phyloP scores from a whole-genome alignment of 345 rosid genomes.

The Aethionema arabicum region DNA sequence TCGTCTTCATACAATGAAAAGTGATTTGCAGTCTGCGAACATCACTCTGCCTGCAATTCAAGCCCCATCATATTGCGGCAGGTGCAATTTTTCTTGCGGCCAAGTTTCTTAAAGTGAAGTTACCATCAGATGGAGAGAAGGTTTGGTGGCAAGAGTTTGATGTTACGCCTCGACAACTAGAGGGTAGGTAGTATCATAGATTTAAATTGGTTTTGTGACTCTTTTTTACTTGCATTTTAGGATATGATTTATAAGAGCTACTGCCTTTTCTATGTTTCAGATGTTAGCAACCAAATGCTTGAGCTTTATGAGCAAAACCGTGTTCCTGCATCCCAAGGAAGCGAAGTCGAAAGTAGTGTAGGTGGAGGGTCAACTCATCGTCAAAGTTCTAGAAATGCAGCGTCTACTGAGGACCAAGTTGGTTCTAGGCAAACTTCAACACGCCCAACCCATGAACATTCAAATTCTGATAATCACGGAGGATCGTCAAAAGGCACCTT shows the following conservation, averaged over 20 bases:
- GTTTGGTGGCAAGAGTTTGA: conserved; percentile 93
- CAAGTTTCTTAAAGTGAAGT: conserved; percentile 87
- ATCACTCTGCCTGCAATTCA: conserved; percentile 89
- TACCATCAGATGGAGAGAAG: conserved; percentile 85
- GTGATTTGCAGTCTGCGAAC: conserved; percentile 84
- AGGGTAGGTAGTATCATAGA: conserved; percentile 55
- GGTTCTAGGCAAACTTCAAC: conserved; percentile 39
- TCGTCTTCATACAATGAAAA: conserved; percentile 44
- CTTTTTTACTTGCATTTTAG: not conserved
- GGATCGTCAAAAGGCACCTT: conserved; percentile 37
- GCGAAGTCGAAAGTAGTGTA: conserved; percentile 65
- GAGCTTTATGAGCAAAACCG: conserved; percentile 73
- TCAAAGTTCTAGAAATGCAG: conserved; percentile 49
- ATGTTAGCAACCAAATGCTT: conserved; percentile 79
- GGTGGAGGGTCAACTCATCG: conserved; percentile 50
- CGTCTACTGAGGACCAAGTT: conserved; percentile 50
- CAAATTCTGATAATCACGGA: conserved; percentile 43
- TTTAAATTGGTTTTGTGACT: conserved; percentile 6
- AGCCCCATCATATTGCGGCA: conserved; percentile 90
- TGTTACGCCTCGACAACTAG: conserved; percentile 80
- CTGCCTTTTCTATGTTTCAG: conserved; percentile 38
- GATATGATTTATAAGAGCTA: conserved; percentile 5
- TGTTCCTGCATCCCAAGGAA: conserved; percentile 58
- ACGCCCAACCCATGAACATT: conserved; percentile 40
- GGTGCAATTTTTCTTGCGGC: conserved; percentile 93